Evolutionary conservation across 1,284 basidiomycete genomes (phyloP).

Genomic region (Ustilago crameri): DNA sequence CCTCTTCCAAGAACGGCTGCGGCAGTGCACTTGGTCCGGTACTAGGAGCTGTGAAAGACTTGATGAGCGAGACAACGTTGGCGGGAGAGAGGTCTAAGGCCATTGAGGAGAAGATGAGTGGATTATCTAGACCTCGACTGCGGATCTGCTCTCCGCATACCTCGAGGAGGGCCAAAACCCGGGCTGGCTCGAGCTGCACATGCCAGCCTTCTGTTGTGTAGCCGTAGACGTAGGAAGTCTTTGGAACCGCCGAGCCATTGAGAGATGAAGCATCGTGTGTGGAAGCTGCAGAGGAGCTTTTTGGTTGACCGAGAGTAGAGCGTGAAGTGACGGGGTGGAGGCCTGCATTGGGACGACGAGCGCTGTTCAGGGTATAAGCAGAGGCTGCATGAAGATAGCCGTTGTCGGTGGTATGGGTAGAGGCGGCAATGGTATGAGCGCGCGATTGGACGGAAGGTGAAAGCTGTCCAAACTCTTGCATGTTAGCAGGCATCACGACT

Average conservation of each 20-base stretch:
- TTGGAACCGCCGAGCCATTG: background rate
- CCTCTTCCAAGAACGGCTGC: conserved; percentile 47
- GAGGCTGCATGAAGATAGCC: conserved; percentile 4
- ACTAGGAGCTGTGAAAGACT: conserved; percentile 25
- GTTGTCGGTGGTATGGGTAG: background rate
- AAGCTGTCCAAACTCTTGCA: conserved; percentile 33
- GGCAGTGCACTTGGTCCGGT: conserved; percentile 16
- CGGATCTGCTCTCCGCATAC: conserved; percentile 58
- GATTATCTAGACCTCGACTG: conserved; percentile 59
- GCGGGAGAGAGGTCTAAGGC: conserved; percentile 61
- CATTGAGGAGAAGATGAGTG: conserved; percentile 66
- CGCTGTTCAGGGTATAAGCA: conserved; percentile 5
- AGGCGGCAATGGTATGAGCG: conserved; percentile 15
- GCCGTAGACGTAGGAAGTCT: conserved; percentile 46
- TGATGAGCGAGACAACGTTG: conserved; percentile 54
- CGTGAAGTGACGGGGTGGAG: background rate
- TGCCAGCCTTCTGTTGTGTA: conserved; percentile 60
- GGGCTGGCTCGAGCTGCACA: conserved; percentile 45
- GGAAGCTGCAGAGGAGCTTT: background rate
- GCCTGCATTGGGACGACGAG: conserved; percentile 2
- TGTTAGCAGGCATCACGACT: conserved; percentile 8
- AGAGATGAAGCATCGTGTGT: conserved; percentile 7
- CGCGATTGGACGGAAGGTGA: background rate
- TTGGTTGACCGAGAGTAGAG: background rate
- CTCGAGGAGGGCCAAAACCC: conserved; percentile 46